These are phyloP conservation scores for Phytopythium vexans DNA, from an alignment of 352 stramenopile species.

Conservation along the genomic window DNA sequence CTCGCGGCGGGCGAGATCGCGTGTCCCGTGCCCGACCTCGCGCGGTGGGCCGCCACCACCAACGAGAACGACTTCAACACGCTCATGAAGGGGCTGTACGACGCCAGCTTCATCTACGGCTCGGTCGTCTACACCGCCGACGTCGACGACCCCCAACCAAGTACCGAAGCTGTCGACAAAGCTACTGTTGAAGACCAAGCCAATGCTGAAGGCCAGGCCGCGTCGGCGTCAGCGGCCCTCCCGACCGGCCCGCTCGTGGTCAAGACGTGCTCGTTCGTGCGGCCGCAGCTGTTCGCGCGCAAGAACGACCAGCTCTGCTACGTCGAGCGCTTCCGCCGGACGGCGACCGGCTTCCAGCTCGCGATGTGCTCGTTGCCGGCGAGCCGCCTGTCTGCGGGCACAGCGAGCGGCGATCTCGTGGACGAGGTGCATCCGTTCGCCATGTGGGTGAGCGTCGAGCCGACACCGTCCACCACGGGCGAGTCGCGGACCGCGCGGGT, in stretches of 20 bases:
- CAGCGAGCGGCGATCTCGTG: slow-evolving; percentile 22
- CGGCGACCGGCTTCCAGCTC: slow-evolving; percentile 19
- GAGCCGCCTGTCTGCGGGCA: slow-evolving; percentile 20
- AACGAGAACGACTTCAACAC: slow-evolving; percentile 33
- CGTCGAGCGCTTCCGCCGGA: slow-evolving; percentile 24
- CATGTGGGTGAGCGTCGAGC: slow-evolving; percentile 23
- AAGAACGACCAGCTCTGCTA: slow-evolving; percentile 41
- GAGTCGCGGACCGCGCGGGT: slow-evolving; percentile 16
- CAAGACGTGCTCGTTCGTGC: slow-evolving; percentile 33
- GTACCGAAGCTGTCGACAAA: too few species aligned
- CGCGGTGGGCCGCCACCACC: slow-evolving; percentile 13
- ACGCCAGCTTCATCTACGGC: slow-evolving; percentile 44
- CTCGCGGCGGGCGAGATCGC: slow-evolving; percentile 18
- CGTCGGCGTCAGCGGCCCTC: neutral
- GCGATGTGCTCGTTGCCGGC: slow-evolving; percentile 22
- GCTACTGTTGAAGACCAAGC: neutral
- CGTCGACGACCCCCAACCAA: slow-evolving; percentile 1
- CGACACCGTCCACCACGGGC: slow-evolving; percentile 12
- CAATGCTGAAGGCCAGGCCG: slow-evolving; percentile 7
- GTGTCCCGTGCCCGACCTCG: slow-evolving; percentile 20
- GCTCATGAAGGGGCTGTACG: slow-evolving; percentile 33
- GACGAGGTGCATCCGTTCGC: slow-evolving; percentile 19
- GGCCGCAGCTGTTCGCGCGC: slow-evolving; percentile 19
- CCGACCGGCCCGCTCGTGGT: slow-evolving; percentile 16
- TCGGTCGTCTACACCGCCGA: slow-evolving; percentile 25